phyloP scores from a whole-genome alignment of 2,329 filamentous ascomycete genomes.

The Apiospora koreana region DNA sequence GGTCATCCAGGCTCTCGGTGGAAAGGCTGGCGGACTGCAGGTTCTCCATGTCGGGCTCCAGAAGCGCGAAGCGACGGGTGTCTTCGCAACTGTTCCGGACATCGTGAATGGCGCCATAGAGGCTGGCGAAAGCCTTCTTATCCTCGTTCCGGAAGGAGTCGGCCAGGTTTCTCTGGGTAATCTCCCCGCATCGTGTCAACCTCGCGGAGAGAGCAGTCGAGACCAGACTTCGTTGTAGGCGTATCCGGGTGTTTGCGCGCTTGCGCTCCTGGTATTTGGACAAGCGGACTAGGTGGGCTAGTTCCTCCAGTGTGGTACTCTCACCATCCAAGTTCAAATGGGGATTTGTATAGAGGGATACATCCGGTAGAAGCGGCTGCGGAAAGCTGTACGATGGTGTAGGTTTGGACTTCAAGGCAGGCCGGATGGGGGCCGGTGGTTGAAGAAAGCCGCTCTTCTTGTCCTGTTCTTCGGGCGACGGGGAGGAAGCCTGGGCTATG shows the following conservation, averaged over 20 bases:
- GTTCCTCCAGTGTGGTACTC: conserved; percentile 72
- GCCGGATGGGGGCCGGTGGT: conserved; percentile 33
- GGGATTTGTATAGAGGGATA: conserved; percentile 66
- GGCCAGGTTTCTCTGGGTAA: conserved; percentile 73
- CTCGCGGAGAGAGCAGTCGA: conserved; percentile 75
- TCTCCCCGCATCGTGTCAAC: conserved; percentile 72
- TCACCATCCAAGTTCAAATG: conserved; percentile 61
- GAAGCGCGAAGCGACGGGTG: conserved; percentile 67
- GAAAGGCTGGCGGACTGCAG: conserved; percentile 52
- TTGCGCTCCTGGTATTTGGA: conserved; percentile 83
- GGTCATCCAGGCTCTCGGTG: conserved; percentile 52
- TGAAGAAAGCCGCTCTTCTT: conserved; percentile 20
- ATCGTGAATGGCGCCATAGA: conserved; percentile 79
- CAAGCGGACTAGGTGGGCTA: conserved; percentile 75
- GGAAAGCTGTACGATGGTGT: conserved; percentile 44
- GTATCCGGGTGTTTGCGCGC: conserved; percentile 70
- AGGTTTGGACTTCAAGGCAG: conserved; percentile 38
- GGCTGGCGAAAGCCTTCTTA: conserved; percentile 71
- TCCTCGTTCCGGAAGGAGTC: conserved; percentile 79
- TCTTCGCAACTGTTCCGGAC: conserved; percentile 77
- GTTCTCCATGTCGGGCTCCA: conserved; percentile 72
- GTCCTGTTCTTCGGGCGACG: conserved; percentile 23
- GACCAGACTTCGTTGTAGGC: conserved; percentile 73
- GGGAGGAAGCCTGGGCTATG: conserved; percentile 44
- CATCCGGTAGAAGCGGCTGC: conserved; percentile 63